A percentile compares a stretch with the other conserved stretches of the same genome.
phyloP scores from a whole-genome alignment of 2,329 filamentous ascomycete genomes.

The Diplodia seriata region DNA sequence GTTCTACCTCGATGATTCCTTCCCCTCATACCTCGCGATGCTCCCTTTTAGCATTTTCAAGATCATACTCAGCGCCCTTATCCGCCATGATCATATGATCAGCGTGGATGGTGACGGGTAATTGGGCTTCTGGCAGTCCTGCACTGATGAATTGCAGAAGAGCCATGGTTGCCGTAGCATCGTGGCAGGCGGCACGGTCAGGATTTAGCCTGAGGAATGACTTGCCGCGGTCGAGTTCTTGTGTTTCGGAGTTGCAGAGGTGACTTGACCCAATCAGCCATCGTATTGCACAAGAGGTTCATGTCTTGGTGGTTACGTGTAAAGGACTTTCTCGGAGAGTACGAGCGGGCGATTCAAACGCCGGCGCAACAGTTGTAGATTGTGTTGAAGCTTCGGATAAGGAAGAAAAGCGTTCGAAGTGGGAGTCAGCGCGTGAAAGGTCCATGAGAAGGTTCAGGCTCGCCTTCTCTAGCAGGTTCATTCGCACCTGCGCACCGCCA shows the following conservation, averaged over 20 bases:
- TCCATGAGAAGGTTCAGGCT: neutral
- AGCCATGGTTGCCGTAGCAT: slow-evolving; percentile 55
- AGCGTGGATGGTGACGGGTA: slow-evolving; percentile 52
- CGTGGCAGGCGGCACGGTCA: slow-evolving; percentile 52
- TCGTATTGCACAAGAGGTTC: neutral
- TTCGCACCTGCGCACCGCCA: neutral
- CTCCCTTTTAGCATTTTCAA: slow-evolving; percentile 40
- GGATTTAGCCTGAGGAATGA: slow-evolving; percentile 49
- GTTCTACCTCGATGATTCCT: no score
- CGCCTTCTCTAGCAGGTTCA: neutral
- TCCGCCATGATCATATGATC: slow-evolving; percentile 51
- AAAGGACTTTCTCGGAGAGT: slow-evolving; percentile 51
- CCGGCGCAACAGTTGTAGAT: neutral
- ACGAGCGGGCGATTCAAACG: slow-evolving; percentile 41
- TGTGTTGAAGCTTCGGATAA: slow-evolving; percentile 1
- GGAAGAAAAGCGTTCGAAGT: neutral
- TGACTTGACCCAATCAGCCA: slow-evolving; percentile 37
- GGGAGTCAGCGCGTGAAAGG: neutral
- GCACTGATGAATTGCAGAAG: slow-evolving; percentile 54
- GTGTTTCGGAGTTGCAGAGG: slow-evolving; percentile 40
- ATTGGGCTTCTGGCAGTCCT: slow-evolving; percentile 47
- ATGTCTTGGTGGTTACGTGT: slow-evolving; percentile 35
- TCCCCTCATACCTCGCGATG: slow-evolving; percentile 34
- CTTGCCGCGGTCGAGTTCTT: slow-evolving; percentile 48
- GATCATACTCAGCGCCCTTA: slow-evolving; percentile 44